A percentile compares a stretch with the other conserved stretches of the same genome.
These are phyloP conservation scores for Perkinsus marinus DNA, from an alignment of 169 alveolate genomes.

Conservation along the genomic window DNA sequence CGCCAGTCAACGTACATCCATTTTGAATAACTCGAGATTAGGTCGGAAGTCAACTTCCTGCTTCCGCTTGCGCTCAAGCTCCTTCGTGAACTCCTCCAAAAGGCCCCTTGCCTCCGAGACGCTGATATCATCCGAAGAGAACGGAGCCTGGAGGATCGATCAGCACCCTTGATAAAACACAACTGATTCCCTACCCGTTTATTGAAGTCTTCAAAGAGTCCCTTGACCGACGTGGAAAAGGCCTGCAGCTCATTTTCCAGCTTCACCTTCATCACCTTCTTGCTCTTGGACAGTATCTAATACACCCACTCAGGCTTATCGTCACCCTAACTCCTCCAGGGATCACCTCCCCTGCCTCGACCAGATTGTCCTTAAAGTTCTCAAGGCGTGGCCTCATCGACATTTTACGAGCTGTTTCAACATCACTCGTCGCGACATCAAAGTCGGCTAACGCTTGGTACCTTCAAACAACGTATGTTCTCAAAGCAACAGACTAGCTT, in stretches of 20 bases:
- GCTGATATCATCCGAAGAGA: background rate
- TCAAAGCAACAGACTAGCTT: too few species aligned
- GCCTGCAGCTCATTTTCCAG: conserved; percentile 9
- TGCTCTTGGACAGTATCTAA: conserved; percentile 6
- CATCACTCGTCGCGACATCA: conserved; percentile 10
- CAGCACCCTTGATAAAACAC: background rate
- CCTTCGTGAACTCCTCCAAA: conserved; percentile 10
- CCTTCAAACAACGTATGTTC: background rate
- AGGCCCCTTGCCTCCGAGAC: conserved; percentile 12
- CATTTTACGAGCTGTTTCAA: conserved; percentile 14
- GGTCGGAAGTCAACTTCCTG: conserved; percentile 13
- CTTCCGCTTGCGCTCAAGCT: conserved; percentile 13
- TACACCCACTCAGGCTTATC: background rate
- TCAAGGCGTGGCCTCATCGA: conserved; percentile 16
- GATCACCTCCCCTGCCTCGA: conserved; percentile 21
- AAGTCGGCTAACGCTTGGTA: conserved; percentile 18
- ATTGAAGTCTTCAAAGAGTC: conserved; percentile 9
- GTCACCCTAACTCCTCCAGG: background rate
- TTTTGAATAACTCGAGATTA: conserved; percentile 21
- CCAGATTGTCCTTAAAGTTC: conserved; percentile 11
- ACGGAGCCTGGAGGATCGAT: background rate
- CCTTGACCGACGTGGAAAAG: conserved; percentile 12
- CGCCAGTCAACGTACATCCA: conserved; percentile 7
- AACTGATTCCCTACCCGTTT: background rate
- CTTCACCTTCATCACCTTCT: conserved; percentile 22